A percentile compares a stretch with the other conserved stretches of the same genome.
These are phyloP conservation scores for Coemansia sp. DNA, from an alignment of 192 early-diverging fungal species.

Conservation along the genomic window DNA sequence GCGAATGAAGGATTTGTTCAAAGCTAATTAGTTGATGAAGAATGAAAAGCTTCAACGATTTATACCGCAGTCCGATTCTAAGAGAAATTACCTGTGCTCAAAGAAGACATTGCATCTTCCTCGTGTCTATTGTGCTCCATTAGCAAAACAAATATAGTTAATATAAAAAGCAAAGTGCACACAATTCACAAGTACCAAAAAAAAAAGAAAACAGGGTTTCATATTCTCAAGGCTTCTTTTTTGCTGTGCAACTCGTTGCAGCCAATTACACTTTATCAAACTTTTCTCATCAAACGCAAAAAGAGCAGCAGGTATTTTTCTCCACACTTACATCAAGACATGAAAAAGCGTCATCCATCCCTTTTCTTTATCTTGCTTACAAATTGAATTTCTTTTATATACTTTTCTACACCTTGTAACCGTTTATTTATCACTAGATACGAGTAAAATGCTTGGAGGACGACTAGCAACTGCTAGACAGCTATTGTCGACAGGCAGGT, in stretches of 20 bases:
- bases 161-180: not conserved
- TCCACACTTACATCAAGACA: too few relatives aligned
- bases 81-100: conserved; percentile 4
- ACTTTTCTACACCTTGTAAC: not conserved
- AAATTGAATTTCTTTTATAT: not conserved
- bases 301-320: too few relatives aligned
- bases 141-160: not conserved
- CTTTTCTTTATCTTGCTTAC: conserved; percentile 6
- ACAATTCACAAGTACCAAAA: not conserved
- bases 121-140: conserved; percentile 13
- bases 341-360: too few relatives aligned
- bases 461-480: not conserved
- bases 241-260: too few relatives aligned
- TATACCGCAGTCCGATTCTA: not conserved
- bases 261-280: too few relatives aligned
- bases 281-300: too few relatives aligned
- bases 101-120: not conserved
- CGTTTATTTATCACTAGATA: not conserved
- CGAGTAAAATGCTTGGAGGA: not conserved
- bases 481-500: not conserved
- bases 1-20: not conserved
- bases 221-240: not conserved
- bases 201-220: not conserved
- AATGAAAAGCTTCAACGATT: not conserved
- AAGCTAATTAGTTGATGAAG: not conserved